These are phyloP conservation scores for Stagonosporopsis vannaccii DNA, from an alignment of 2,329 filamentous ascomycete species.

Conservation along the genomic window DNA sequence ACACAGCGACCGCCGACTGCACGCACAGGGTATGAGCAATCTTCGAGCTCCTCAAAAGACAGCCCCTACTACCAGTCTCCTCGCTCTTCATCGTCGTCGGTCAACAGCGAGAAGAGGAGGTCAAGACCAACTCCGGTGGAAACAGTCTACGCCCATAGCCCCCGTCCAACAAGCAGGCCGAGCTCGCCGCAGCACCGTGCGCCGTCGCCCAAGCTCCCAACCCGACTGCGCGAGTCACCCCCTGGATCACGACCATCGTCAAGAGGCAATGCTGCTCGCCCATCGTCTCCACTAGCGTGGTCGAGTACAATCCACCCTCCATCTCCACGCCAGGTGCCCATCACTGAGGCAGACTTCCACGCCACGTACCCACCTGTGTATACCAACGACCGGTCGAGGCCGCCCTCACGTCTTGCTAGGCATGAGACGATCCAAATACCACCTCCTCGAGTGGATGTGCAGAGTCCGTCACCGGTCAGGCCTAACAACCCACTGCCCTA, in stretches of 20 bases:
- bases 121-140: slow-evolving; percentile 31
- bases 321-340: slow-evolving; percentile 28
- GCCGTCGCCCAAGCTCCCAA: slow-evolving; percentile 39
- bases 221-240: slow-evolving; percentile 34
- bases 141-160: slow-evolving; percentile 22
- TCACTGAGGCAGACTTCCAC: slow-evolving; percentile 41
- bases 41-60: slow-evolving; percentile 38
- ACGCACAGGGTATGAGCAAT: slow-evolving; percentile 25
- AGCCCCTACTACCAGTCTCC: slow-evolving; percentile 35
- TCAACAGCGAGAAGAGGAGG: slow-evolving; percentile 29
- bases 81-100: slow-evolving; percentile 41
- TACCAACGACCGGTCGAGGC: slow-evolving; percentile 34
- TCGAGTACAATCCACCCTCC: slow-evolving; percentile 27
- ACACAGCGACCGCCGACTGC: slow-evolving; percentile 23
- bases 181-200: slow-evolving; percentile 37
- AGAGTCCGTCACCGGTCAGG: slow-evolving; percentile 43
- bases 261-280: slow-evolving; percentile 28
- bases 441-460: slow-evolving; percentile 42
- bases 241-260: slow-evolving; percentile 39
- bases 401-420: slow-evolving; percentile 36
- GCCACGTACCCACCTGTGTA: slow-evolving; percentile 39
- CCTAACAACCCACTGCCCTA: slow-evolving; percentile 51
- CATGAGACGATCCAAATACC: slow-evolving; percentile 42
- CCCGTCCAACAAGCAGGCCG: slow-evolving; percentile 32
- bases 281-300: slow-evolving; percentile 37